Conservation (phyloP, 2,329 filamentous ascomycete species). For the Microdochium bolleyi region DNA sequence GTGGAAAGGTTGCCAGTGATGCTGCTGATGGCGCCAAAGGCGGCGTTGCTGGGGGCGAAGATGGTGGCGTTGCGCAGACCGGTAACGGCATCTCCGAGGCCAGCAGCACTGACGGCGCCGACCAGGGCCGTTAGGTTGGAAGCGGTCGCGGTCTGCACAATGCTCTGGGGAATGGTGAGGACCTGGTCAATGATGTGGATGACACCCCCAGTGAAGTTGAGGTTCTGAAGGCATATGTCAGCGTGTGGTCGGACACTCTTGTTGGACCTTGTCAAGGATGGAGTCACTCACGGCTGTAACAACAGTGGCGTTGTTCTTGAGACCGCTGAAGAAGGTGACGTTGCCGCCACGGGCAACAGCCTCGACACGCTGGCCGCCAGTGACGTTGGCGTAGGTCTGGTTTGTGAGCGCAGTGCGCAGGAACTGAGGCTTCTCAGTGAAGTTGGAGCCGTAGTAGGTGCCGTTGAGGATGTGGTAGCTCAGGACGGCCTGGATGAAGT, state of each 20-base stretch:
- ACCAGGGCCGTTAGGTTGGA: conserved; percentile 36
- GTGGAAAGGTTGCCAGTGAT: conserved; percentile 36
- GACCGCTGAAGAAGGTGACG: conserved; percentile 43
- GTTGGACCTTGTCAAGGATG: too few relatives aligned
- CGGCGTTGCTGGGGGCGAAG: conserved; percentile 54
- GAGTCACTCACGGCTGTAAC: conserved; percentile 35
- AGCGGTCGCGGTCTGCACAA: conserved; percentile 29
- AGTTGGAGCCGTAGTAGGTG: conserved; percentile 24
- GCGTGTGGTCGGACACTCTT: background rate
- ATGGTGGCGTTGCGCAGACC: conserved; percentile 45
- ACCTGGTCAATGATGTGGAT: conserved; percentile 45
- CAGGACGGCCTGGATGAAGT: conserved; percentile 32
- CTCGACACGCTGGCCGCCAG: conserved; percentile 50
- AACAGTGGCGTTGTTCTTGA: conserved; percentile 39
- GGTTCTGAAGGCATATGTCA: conserved; percentile 24
- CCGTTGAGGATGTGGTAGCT: conserved; percentile 53
- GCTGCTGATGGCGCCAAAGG: conserved; percentile 49
- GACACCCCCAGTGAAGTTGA: conserved; percentile 45
- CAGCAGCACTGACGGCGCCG: conserved; percentile 34
- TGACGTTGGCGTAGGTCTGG: conserved; percentile 46
- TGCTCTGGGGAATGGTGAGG: conserved; percentile 33
- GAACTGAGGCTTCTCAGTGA: conserved; percentile 20
- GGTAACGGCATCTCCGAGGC: conserved; percentile 32
- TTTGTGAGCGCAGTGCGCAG: conserved; percentile 38
- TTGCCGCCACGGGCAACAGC: conserved; percentile 27